Evolutionary conservation across 1,139 yeast genomes (phyloP).

Genomic region (Taphrina wiesneri): DNA sequence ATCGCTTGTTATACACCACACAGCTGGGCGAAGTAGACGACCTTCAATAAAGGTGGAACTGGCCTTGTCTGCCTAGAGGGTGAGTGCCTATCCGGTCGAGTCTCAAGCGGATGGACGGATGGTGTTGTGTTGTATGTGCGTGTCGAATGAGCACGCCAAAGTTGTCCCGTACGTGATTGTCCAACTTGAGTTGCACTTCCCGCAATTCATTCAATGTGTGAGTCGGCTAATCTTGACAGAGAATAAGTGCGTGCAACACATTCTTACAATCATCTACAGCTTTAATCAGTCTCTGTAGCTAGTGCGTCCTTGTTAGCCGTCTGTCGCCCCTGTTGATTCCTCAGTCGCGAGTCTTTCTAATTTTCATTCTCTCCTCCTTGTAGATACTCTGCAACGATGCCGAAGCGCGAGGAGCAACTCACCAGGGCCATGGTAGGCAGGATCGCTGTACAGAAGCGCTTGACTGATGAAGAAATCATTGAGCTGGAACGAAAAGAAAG

Average conservation of each 20-base stretch:
- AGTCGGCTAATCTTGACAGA: neutral
- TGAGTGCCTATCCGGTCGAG: too few species aligned
- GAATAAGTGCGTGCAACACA: neutral
- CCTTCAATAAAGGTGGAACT: too few species aligned
- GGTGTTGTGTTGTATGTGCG: neutral
- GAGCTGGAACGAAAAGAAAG: constrained; percentile 29
- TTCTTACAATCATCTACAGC: too few species aligned
- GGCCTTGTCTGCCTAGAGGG: too few species aligned
- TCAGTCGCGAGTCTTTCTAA: too few species aligned
- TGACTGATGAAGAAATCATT: constrained; percentile 27
- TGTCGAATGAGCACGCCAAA: neutral
- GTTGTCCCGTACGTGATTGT: neutral
- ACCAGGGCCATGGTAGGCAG: constrained; percentile 34
- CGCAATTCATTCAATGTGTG: neutral
- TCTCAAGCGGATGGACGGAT: neutral
- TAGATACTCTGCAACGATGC: constrained; percentile 1
- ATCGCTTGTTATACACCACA: neutral
- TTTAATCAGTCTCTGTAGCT: too few species aligned
- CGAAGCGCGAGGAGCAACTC: constrained; percentile 30
- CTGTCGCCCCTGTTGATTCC: too few species aligned
- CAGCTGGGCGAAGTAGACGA: too few species aligned
- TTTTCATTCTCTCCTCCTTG: too few species aligned
- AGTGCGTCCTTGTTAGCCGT: too few species aligned
- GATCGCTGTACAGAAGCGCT: constrained; percentile 8
- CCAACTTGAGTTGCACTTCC: neutral